Base-by-base conservation (phyloP, 2,329 filamentous ascomycete species). In the Epichloe sp. region DNA sequence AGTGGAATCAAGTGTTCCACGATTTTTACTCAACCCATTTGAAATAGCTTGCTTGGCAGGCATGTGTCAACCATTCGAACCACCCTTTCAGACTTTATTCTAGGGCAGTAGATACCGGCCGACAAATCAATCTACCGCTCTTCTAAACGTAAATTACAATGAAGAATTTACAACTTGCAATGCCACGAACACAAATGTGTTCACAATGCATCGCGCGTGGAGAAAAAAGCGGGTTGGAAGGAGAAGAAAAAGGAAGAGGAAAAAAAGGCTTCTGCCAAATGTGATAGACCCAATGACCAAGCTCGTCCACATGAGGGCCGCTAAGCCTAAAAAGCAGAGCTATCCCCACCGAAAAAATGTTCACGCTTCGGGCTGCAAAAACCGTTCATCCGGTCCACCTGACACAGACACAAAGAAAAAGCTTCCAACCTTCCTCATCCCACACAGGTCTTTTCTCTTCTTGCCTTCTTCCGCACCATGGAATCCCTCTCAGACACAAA, bases 41-140 rank as follows among this genome's bases (percentile, higher is more conserved):
- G 17, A 43, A 19, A 14, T 6, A 43, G 19, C n/a, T 43, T n/a
- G 48, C 42, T 31, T 48, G 21, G 36, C 14, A 17, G 38, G 60
- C 60, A 73, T 87, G 82, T 87, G 78, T 81, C 82, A 78, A 82
- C 81, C 81, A 82, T 83, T 86, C 85, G 85, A 88, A 84, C 85
- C 75, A 82, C 84, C 82, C 82, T 80, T 79, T 87, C 85, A 88
- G 74, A 74, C 66, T 69, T 70, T 69, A 82, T 79, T 88, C 84
- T 77, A 86, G 82, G 82, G 84, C 82, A 86, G 85, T 83, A 88
- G 85, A 88, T 88, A 88, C 85, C 83, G 82, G 82, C 80, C 75
- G 83, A 79, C 67, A 63, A 60, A 60, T 79, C 68, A 59, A 70
- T 86, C 80, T 86, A 66, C 76, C 82, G 78, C 81, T 75, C 77